Evolutionary conservation across 2,329 filamentous ascomycete species (phyloP), one percentile per base, ranked within the genome.

Genomic region (Venturia aucupariae): DNA sequence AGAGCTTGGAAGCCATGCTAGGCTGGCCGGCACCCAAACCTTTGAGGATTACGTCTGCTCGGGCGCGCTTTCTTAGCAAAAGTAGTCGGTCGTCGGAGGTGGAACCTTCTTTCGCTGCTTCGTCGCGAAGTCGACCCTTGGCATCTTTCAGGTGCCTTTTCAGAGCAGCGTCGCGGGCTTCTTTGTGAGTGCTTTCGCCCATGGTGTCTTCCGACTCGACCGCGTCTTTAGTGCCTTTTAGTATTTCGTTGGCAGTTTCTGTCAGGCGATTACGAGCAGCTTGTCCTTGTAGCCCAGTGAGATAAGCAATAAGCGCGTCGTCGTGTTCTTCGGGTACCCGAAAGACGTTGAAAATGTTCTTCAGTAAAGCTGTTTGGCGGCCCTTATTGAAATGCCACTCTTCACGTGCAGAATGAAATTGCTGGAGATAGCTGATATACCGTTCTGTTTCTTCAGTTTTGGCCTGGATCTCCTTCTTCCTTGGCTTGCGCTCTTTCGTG

Each of bases 371-470:
- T 63, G 87, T 90, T 75, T 97, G 92, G 72, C 91, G 86, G 70
- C 91, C 92, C 78, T 97, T 97, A 79, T 95, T 96, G 80, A 97
- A 97, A 75, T 96, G 97, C 93, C 93, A 97, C 69, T 80, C 81
- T 11, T 82, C 79, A 65, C 86, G 86, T 66, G 86, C 82, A 64
- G 82, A 82, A 75, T 90, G 82, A 82, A 92, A 96, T 72, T 87
- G 85, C 59, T 81, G 81, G 55, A 97, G 83, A 73, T 97, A 97
- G 63, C 84, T 81, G 19, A 95, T 80, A 65, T 91, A 87, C 17
- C 42, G 42, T 38, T 57, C 64, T 68, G 69, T 54, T 67, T 71
- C 39, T 68, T 64, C 44, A 68, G 64, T 75, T 69, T 60, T 71
- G 64, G 19, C 70, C 63, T 65, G 35, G n/a, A 32, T 46, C 6